A percentile compares a stretch with the other conserved stretches of the same genome.
Conservation (phyloP, 2,329 filamentous ascomycete genomes). For the Remersonia thermophila region DNA sequence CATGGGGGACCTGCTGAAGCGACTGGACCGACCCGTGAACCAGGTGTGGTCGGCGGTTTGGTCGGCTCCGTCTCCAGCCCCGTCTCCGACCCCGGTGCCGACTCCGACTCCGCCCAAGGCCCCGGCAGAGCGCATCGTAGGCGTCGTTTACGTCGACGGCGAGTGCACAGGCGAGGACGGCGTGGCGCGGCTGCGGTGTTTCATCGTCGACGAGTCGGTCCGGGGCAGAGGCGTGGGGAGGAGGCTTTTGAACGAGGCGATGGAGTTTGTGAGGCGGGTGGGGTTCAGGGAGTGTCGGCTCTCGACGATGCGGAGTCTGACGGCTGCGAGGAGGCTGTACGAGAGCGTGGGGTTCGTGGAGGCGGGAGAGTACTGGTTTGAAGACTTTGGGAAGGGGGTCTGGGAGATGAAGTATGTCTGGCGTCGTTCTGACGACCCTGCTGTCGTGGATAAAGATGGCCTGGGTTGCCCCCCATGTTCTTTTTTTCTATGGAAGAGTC, state of each 20-base stretch:
- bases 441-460: no score
- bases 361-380: conserved; percentile 10
- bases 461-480: no score
- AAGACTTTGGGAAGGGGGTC: conserved; percentile 10
- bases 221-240: conserved; percentile 18
- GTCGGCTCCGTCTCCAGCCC: background rate
- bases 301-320: conserved; percentile 16
- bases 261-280: conserved; percentile 17
- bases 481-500: background rate
- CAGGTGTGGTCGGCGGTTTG: conserved; percentile 20
- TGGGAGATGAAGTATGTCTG: conserved; percentile 13
- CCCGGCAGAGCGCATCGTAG: conserved; percentile 16
- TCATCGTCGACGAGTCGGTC: conserved; percentile 19
- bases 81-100: no score
- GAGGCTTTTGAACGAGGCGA: conserved; percentile 16
- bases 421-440: conserved; percentile 6
- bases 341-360: conserved; percentile 17
- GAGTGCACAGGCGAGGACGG: conserved; percentile 10
- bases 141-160: conserved; percentile 20
- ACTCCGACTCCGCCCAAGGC: background rate
- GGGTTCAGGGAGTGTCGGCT: conserved; percentile 18
- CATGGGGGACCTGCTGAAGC: conserved; percentile 13
- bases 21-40: conserved; percentile 16
- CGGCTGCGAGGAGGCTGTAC: conserved; percentile 18
- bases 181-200: conserved; percentile 18